These are phyloP conservation scores for Fusarium aywerte DNA, from an alignment of 2,329 filamentous ascomycete species.

Conservation along the genomic window DNA sequence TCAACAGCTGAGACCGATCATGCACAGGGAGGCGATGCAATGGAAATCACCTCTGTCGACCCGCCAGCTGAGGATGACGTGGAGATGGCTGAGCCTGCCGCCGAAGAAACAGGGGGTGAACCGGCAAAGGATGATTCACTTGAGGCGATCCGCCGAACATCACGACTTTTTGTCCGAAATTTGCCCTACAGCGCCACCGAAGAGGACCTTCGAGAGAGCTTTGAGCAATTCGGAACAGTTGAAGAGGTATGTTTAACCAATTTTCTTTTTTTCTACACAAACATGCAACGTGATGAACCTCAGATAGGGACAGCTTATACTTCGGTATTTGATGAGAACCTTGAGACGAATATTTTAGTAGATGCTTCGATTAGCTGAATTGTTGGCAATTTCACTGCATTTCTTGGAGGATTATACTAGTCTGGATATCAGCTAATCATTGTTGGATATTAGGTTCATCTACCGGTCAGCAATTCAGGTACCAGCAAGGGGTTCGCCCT, in stretches of 20 bases:
- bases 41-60: constrained; percentile 28
- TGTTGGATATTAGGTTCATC: constrained; percentile 74
- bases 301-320: constrained; percentile 99
- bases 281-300: constrained; percentile 84
- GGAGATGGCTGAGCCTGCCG: constrained; percentile 43
- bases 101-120: constrained; percentile 41
- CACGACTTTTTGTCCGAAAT: constrained; percentile 88
- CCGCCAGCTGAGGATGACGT: constrained; percentile 31
- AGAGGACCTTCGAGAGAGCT: constrained; percentile 78
- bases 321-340: constrained; percentile 85
- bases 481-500: constrained; percentile 91
- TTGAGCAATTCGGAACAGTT: constrained; percentile 77
- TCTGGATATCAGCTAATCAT: constrained; percentile 44
- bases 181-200: constrained; percentile 83
- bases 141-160: constrained; percentile 71
- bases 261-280: constrained; percentile 20
- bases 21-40: constrained; percentile 27
- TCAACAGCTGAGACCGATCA: constrained; percentile 28
- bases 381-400: constrained; percentile 45
- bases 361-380: constrained; percentile 93
- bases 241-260: constrained; percentile 79
- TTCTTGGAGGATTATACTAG: constrained; percentile 33
- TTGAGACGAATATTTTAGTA: constrained; percentile 99
- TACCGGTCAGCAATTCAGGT: constrained; percentile 79
- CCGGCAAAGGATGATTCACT: constrained; percentile 45